Conservation (phyloP, 148 eudicot species). For the Hydrangea macrophylla region DNA sequence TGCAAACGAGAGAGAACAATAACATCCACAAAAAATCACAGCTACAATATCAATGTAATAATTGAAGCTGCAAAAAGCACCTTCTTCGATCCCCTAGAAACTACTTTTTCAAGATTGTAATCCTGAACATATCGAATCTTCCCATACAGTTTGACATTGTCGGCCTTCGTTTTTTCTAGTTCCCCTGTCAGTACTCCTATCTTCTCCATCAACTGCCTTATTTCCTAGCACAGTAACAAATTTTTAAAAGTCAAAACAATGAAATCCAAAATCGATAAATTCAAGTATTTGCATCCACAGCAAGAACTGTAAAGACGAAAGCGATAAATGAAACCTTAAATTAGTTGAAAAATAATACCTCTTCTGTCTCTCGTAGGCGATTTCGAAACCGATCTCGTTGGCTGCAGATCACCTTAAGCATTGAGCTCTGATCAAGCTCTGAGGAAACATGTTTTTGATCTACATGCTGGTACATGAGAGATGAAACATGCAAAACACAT, state of each 20-base stretch:
- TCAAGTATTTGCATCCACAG: background rate
- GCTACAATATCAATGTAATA: background rate
- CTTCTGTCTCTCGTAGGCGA: constrained; percentile 91
- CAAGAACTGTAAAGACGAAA: background rate
- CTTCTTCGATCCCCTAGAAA: constrained; percentile 95
- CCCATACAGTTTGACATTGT: constrained; percentile 97
- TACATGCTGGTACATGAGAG: constrained; percentile 46
- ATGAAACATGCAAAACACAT: background rate
- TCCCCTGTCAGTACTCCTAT: constrained; percentile 68
- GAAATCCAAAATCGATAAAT: background rate
- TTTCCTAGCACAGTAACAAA: constrained; percentile 49
- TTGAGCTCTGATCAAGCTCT: constrained; percentile 93
- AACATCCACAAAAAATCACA: background rate
- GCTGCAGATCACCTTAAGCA: constrained; percentile 98
- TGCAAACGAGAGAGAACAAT: constrained; percentile 33
- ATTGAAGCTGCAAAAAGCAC: constrained; percentile 30
- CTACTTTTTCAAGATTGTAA: constrained; percentile 87
- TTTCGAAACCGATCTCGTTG: constrained; percentile 95
- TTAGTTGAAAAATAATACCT: constrained; percentile 42
- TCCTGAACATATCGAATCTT: constrained; percentile 99
- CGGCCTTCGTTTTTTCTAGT: constrained; percentile 89
- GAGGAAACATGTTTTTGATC: constrained; percentile 72
- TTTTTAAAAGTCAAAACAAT: constrained; percentile 1
- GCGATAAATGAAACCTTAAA: background rate
- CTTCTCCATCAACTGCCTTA: constrained; percentile 86